Percentiles rank a stretch among this genome's conserved stretches.
Conservation (phyloP, 2,329 filamentous ascomycete genomes). For the Pseudogymnoascus sp. region DNA sequence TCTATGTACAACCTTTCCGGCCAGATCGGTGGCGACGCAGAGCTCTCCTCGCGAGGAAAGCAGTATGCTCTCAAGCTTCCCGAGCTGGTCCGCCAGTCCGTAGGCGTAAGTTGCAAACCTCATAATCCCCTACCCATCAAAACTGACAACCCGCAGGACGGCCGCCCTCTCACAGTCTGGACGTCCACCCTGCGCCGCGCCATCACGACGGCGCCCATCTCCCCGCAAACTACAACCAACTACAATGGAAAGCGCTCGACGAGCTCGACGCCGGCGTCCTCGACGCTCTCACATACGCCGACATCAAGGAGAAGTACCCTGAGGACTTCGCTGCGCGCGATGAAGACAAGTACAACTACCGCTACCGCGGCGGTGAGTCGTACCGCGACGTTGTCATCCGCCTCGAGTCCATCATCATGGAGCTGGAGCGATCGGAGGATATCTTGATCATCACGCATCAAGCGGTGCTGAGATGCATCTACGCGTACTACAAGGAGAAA, state of each 20-base stretch:
- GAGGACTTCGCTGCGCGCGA: slow-evolving; percentile 94
- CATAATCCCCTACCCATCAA: not conserved
- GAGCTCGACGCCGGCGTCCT: slow-evolving; percentile 96
- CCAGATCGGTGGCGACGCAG: slow-evolving; percentile 86
- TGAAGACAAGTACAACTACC: slow-evolving; percentile 99
- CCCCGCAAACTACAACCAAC: slow-evolving; percentile 75
- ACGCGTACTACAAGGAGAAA: slow-evolving; percentile 98
- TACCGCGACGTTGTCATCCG: slow-evolving; percentile 91
- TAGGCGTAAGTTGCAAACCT: slow-evolving; percentile 58
- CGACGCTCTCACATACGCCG: slow-evolving; percentile 82
- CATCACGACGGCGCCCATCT: slow-evolving; percentile 83
- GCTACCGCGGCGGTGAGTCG: slow-evolving; percentile 92
- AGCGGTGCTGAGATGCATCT: slow-evolving; percentile 92
- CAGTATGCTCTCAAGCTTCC: slow-evolving; percentile 82
- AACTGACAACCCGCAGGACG: slow-evolving; percentile 35
- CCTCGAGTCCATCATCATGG: slow-evolving; percentile 98
- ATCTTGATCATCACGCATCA: slow-evolving; percentile 98
- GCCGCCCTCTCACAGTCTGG: slow-evolving; percentile 62
- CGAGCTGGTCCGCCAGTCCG: slow-evolving; percentile 75
- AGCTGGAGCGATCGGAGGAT: slow-evolving; percentile 90
- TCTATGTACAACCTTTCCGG: slow-evolving; percentile 87
- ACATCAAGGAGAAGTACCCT: slow-evolving; percentile 85
- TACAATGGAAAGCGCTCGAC: slow-evolving; percentile 98
- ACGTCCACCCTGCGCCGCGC: slow-evolving; percentile 75
- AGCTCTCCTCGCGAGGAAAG: slow-evolving; percentile 78